Percentiles rank a stretch among this genome's conserved stretches.
Conservation (phyloP, 352 stramenopile genomes). For the Phytophthora multivora region DNA sequence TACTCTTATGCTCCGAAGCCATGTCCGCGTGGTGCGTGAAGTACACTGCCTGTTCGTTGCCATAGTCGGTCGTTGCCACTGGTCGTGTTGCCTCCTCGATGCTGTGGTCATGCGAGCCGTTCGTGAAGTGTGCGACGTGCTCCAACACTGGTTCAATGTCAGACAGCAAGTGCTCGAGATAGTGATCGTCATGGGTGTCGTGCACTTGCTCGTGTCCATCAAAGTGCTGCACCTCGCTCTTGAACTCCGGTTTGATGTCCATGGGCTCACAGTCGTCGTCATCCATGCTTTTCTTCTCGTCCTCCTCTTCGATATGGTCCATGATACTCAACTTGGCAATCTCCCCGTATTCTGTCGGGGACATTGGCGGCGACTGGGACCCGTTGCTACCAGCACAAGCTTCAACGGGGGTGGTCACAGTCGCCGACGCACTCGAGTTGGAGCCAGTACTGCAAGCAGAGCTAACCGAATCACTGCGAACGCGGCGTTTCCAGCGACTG, state of each 20-base stretch:
- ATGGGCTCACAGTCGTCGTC: conserved; percentile 25
- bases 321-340: conserved; percentile 34
- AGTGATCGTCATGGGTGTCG: conserved; percentile 38
- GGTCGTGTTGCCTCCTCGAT: conserved; percentile 16
- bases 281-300: conserved; percentile 26
- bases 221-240: conserved; percentile 18
- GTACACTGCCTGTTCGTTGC: conserved; percentile 22
- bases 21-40: conserved; percentile 22
- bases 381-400: conserved; percentile 10
- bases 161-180: conserved; percentile 50
- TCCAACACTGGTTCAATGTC: conserved; percentile 61
- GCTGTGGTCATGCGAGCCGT: conserved; percentile 9
- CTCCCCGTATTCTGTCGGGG: conserved; percentile 31
- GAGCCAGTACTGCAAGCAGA: conserved; percentile 11
- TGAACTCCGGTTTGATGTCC: conserved; percentile 23
- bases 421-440: conserved; percentile 31
- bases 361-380: conserved; percentile 30
- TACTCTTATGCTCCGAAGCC: conserved; percentile 27
- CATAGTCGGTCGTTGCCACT: conserved; percentile 27
- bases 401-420: conserved; percentile 16
- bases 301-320: conserved; percentile 32
- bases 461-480: conserved; percentile 39
- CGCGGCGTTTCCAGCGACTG: conserved; percentile 55
- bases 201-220: conserved; percentile 19
- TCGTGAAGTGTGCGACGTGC: conserved; percentile 55